Evolutionary conservation across 2,329 filamentous ascomycete species (phyloP).

Genomic region (Cercospora sesami): DNA sequence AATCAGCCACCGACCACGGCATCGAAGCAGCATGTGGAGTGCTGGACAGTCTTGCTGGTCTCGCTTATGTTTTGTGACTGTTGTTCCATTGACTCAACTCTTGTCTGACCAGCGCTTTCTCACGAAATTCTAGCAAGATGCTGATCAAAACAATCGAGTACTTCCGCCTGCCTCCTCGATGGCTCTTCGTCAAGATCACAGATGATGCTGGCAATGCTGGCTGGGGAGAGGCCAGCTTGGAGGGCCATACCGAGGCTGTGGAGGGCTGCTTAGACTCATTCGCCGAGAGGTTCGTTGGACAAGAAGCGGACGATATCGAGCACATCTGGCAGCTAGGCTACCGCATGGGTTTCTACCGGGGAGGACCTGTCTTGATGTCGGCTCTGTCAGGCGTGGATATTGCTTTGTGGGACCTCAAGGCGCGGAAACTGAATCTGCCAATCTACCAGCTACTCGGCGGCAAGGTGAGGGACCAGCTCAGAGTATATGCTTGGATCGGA

Average conservation of each 20-base stretch:
- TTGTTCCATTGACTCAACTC: not conserved
- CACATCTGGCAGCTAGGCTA: conserved; percentile 76
- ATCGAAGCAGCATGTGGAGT: not conserved
- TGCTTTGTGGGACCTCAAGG: conserved; percentile 76
- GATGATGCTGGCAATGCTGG: conserved; percentile 64
- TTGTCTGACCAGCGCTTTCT: not conserved
- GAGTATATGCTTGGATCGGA: conserved; percentile 77
- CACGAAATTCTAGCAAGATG: conserved; percentile 41
- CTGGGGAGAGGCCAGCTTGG: conserved; percentile 55
- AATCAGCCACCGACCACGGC: not conserved
- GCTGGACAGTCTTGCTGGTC: not conserved
- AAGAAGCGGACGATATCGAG: conserved; percentile 75
- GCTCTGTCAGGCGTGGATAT: conserved; percentile 77
- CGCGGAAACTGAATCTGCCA: conserved; percentile 62
- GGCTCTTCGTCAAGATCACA: conserved; percentile 75
- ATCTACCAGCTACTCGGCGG: conserved; percentile 74
- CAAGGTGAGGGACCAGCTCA: conserved; percentile 67
- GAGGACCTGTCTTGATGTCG: conserved; percentile 77
- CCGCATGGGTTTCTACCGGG: conserved; percentile 70
- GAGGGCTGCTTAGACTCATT: conserved; percentile 72
- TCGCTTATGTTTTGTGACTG: not conserved
- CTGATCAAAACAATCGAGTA: conserved; percentile 66
- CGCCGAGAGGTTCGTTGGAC: conserved; percentile 60
- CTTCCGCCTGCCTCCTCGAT: conserved; percentile 71
- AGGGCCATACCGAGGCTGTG: conserved; percentile 72